Evolutionary conservation across 345 rosid genomes (phyloP).

Genomic region (Rhodamnia rubescens): DNA sequence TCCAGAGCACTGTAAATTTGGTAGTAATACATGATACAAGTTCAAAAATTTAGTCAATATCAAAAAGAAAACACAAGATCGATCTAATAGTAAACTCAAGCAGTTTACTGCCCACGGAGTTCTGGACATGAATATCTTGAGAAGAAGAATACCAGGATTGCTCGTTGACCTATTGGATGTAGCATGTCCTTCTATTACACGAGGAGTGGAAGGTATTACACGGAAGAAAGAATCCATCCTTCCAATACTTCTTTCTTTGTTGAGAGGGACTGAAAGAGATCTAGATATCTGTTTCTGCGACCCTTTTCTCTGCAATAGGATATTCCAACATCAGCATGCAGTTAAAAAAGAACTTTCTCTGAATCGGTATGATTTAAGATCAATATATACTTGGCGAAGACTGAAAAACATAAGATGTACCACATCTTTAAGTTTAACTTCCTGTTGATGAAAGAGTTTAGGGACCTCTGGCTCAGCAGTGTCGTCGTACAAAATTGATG

Average conservation of each 20-base stretch:
- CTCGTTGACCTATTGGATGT: slow-evolving; percentile 20
- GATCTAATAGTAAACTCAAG: background rate
- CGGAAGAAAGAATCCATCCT: slow-evolving; percentile 91
- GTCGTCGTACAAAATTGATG: background rate
- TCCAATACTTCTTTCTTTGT: slow-evolving; percentile 48
- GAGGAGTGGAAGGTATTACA: slow-evolving; percentile 74
- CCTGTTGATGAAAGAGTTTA: background rate
- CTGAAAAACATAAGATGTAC: background rate
- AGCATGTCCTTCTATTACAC: slow-evolving; percentile 50
- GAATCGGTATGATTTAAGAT: background rate
- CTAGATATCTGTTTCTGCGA: slow-evolving; percentile 37
- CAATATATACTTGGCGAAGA: background rate
- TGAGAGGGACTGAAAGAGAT: slow-evolving; percentile 76
- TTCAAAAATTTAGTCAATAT: background rate
- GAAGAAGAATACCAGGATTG: background rate
- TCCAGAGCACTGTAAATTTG: background rate
- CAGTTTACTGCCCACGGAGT: background rate
- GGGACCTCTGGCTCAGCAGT: background rate
- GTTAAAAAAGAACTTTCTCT: background rate
- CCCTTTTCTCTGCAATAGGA: slow-evolving; percentile 41
- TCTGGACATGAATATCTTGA: background rate
- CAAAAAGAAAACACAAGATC: background rate
- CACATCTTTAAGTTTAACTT: background rate
- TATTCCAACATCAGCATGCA: background rate
- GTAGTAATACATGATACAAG: background rate